Percentiles rank a stretch among this genome's conserved stretches.
Evolutionary conservation across 1,139 yeast species (phyloP).

Genomic region (Blastobotrys buckinghamii): DNA sequence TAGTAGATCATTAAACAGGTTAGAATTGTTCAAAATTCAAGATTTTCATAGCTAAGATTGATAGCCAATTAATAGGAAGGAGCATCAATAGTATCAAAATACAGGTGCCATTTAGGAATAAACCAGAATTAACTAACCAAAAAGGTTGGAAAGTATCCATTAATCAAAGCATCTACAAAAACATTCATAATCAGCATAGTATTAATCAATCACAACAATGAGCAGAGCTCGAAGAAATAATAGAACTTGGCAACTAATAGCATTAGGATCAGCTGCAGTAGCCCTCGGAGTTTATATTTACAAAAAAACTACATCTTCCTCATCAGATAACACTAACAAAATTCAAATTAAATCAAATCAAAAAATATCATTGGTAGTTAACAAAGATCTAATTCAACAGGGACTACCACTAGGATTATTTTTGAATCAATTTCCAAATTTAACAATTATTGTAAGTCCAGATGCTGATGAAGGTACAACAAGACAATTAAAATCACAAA

Average conservation of each 20-base stretch:
- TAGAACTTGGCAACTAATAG: constrained; percentile 2
- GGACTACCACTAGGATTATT: constrained; percentile 24
- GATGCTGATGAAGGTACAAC: constrained; percentile 16
- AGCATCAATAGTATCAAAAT: too few relatives aligned
- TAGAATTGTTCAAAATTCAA: too few relatives aligned
- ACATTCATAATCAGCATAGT: too few relatives aligned
- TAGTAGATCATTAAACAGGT: too few relatives aligned
- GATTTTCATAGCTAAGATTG: too few relatives aligned
- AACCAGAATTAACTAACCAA: too few relatives aligned
- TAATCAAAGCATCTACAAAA: too few relatives aligned
- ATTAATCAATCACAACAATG: background rate
- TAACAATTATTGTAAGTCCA: constrained; percentile 26
- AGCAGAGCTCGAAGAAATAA: background rate
- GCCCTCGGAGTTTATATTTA: constrained; percentile 11
- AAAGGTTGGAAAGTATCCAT: too few relatives aligned
- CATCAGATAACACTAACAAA: background rate
- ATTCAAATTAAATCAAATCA: constrained; percentile 1
- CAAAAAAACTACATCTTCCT: background rate
- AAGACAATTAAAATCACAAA: constrained; percentile 19
- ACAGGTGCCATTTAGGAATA: too few relatives aligned
- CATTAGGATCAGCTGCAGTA: constrained; percentile 6
- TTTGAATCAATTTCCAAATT: constrained; percentile 21
- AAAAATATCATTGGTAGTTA: constrained; percentile 20
- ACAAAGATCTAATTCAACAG: constrained; percentile 18
- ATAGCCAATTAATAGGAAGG: too few relatives aligned